Evolutionary conservation across 73 alveolate genomes (phyloP).

Genomic region (Breviolum minutum): DNA sequence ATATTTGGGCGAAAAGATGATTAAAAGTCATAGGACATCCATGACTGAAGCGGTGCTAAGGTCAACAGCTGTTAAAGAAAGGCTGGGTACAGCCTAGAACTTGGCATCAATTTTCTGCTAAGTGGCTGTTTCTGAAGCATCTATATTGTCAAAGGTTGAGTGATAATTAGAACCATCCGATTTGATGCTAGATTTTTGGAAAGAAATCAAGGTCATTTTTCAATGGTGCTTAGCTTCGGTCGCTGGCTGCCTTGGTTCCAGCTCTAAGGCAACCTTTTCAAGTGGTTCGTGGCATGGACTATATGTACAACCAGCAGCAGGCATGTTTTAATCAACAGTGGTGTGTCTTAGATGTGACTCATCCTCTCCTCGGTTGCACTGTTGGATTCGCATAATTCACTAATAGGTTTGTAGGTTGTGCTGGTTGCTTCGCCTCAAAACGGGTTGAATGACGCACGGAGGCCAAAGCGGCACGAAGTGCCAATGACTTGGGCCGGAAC

Average conservation of each 20-base stretch:
- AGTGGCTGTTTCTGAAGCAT: background rate
- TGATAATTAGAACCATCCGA: background rate
- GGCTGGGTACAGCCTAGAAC: constrained; percentile 24
- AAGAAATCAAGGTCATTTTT: background rate
- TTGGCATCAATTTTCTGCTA: background rate
- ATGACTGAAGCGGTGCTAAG: background rate
- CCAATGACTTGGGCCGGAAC: background rate
- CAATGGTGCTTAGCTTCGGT: background rate
- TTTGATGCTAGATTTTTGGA: background rate
- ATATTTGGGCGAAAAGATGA: too few relatives aligned
- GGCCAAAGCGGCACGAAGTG: background rate
- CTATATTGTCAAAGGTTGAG: background rate
- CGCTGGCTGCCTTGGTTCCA: background rate
- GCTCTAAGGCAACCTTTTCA: constrained; percentile 8
- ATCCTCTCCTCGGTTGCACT: too few relatives aligned
- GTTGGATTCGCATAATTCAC: too few relatives aligned
- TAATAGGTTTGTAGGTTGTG: background rate
- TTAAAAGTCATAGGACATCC: too few relatives aligned
- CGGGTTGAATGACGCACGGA: background rate
- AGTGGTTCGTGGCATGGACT: constrained; percentile 48
- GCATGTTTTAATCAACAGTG: background rate
- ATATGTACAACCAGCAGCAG: constrained; percentile 53
- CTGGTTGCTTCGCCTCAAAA: background rate
- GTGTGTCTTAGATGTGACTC: background rate
- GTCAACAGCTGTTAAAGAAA: constrained; percentile 20